Evolutionary conservation across 2,329 filamentous ascomycete genomes (phyloP).

Genomic region (Aureobasidium sp.): DNA sequence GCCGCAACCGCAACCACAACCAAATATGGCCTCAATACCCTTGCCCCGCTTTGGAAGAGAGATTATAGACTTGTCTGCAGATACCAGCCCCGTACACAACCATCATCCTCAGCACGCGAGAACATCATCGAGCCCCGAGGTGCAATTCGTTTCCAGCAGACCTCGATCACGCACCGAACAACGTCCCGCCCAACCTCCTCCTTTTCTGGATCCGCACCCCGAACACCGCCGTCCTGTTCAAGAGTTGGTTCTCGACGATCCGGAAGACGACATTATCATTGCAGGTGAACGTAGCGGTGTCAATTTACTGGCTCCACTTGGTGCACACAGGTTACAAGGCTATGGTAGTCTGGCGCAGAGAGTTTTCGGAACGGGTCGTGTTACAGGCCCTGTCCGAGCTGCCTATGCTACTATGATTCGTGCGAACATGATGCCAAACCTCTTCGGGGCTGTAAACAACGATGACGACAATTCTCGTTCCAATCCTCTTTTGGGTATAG

Average conservation of each 20-base stretch:
- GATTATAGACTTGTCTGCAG: constrained; percentile 31
- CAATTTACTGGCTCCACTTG: not conserved
- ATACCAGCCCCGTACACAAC: constrained; percentile 15
- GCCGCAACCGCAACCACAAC: not conserved
- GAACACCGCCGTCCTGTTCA: constrained; percentile 17
- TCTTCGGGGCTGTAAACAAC: not conserved
- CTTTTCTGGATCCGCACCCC: not conserved
- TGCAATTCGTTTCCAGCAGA: constrained; percentile 37
- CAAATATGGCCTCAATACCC: constrained; percentile 17
- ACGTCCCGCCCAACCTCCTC: constrained; percentile 13
- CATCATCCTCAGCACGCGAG: constrained; percentile 21
- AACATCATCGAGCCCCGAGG: constrained; percentile 29
- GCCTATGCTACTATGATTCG: not conserved
- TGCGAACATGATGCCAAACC: not conserved
- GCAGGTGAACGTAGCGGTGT: not conserved
- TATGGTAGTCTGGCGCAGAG: not conserved
- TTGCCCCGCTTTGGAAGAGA: constrained; percentile 34
- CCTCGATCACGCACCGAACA: constrained; percentile 13
- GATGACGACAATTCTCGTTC: not conserved
- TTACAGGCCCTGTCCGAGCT: not conserved
- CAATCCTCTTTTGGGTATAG: not conserved
- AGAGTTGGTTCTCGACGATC: constrained; percentile 25
- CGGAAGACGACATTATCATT: constrained; percentile 25
- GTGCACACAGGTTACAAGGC: not conserved
- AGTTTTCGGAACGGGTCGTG: not conserved